A percentile compares a stretch with the other conserved stretches of the same genome.
phyloP scores from a whole-genome alignment of 208 protist species.

The Leptomonas seymouri region DNA sequence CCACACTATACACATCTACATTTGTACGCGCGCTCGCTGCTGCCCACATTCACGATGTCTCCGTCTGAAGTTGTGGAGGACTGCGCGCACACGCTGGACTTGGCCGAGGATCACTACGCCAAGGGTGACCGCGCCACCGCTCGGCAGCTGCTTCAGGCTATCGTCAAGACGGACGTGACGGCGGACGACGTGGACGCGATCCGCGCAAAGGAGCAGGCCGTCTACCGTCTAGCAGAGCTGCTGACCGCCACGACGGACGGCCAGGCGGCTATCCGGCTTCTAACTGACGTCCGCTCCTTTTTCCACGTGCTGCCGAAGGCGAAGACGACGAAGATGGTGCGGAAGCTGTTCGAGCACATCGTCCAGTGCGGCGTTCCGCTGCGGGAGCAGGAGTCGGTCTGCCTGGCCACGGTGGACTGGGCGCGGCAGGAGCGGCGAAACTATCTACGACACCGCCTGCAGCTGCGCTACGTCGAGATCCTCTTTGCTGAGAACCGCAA shows the following conservation, averaged over 20 bases:
- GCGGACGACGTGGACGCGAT: conserved; percentile 68
- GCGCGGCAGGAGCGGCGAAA: conserved; percentile 94
- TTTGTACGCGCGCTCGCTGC: background rate
- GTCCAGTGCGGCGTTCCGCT: conserved; percentile 81
- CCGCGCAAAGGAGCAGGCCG: conserved; percentile 78
- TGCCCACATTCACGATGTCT: too few species aligned
- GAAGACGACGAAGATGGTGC: conserved; percentile 93
- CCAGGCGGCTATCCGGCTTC: conserved; percentile 63
- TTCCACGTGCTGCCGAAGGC: conserved; percentile 88
- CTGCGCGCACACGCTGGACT: conserved; percentile 39
- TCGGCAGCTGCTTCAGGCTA: conserved; percentile 47
- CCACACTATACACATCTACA: background rate
- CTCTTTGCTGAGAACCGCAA: conserved; percentile 91
- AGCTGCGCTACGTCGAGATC: conserved; percentile 93
- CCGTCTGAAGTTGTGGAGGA: conserved; percentile 13
- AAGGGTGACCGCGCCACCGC: conserved; percentile 67
- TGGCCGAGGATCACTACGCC: conserved; percentile 59
- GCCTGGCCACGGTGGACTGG: conserved; percentile 96
- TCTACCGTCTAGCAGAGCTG: conserved; percentile 80
- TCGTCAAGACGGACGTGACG: conserved; percentile 42
- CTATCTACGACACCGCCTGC: conserved; percentile 97
- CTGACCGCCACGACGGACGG: conserved; percentile 55
- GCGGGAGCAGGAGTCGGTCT: conserved; percentile 89
- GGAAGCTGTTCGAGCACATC: conserved; percentile 86
- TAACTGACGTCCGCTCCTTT: conserved; percentile 67